phyloP scores from a whole-genome alignment of 2,329 filamentous ascomycete genomes.

The Blastomyces percursus region DNA sequence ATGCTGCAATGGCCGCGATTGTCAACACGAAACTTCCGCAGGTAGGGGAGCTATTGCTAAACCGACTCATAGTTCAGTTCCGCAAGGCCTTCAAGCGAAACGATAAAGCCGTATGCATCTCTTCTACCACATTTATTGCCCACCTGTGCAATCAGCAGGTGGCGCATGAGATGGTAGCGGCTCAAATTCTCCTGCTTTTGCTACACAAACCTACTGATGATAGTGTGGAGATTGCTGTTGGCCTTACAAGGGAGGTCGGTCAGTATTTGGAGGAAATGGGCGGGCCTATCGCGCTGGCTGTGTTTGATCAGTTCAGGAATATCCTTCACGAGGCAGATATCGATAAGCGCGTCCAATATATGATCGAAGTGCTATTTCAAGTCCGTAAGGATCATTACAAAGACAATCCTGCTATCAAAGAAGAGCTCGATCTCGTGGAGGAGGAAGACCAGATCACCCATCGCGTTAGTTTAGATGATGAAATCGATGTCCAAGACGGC shows the following conservation, averaged over 20 bases:
- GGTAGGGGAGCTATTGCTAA: constrained; percentile 81
- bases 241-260: constrained; percentile 82
- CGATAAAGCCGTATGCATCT: constrained; percentile 90
- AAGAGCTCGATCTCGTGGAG: constrained; percentile 89
- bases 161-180: constrained; percentile 82
- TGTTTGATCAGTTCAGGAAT: constrained; percentile 92
- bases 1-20: constrained; percentile 89
- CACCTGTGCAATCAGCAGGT: constrained; percentile 96
- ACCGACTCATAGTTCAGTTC: constrained; percentile 80
- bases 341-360: constrained; percentile 97
- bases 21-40: constrained; percentile 96
- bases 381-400: constrained; percentile 94
- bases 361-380: constrained; percentile 97
- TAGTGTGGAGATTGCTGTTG: constrained; percentile 93
- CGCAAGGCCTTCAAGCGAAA: constrained; percentile 92
- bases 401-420: constrained; percentile 79
- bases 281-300: constrained; percentile 69
- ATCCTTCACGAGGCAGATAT: constrained; percentile 96
- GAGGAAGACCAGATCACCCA: constrained; percentile 98
- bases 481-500: constrained; percentile 72
- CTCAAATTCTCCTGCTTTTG: constrained; percentile 83
- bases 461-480: constrained; percentile 66
- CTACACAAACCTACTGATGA: constrained; percentile 95
- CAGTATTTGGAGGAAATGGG: constrained; percentile 96
- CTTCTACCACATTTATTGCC: constrained; percentile 86